phyloP scores from a whole-genome alignment of 73 alveolate genomes.

The Paramecium bursaria region DNA sequence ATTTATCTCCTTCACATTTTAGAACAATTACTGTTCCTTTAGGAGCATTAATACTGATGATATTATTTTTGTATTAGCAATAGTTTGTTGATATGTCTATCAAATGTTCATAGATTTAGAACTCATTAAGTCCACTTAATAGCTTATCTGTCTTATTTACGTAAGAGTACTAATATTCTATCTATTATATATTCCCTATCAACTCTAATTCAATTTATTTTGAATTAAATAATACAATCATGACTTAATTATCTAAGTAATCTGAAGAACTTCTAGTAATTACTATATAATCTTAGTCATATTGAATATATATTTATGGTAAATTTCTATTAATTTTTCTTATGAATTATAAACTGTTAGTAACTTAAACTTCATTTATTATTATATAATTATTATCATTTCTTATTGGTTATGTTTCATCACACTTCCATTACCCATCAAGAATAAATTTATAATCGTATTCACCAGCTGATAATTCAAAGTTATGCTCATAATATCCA shows the following conservation, averaged over 20 bases:
- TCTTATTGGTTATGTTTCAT: slow-evolving; percentile 71
- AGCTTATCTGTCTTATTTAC: background rate
- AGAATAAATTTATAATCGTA: slow-evolving; percentile 85
- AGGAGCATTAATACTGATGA: slow-evolving; percentile 6
- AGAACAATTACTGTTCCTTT: background rate
- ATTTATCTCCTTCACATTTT: background rate
- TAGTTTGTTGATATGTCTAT: slow-evolving; percentile 13
- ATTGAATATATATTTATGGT: background rate
- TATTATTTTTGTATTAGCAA: background rate
- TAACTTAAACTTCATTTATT: slow-evolving; percentile 7
- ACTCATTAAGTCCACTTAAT: no score
- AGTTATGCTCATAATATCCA: background rate
- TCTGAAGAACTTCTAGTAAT: slow-evolving; percentile 30
- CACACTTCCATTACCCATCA: slow-evolving; percentile 83
- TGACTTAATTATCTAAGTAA: background rate
- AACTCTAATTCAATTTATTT: background rate
- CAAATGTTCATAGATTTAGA: background rate
- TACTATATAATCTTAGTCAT: background rate
- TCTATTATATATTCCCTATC: background rate
- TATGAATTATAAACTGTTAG: background rate
- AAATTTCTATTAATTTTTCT: background rate
- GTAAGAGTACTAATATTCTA: slow-evolving; percentile 14
- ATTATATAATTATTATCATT: slow-evolving; percentile 72
- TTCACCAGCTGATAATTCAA: slow-evolving; percentile 29
- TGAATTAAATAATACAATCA: background rate